phyloP scores from a whole-genome alignment of 345 rosid genomes.

The Erysimum cheiranthoides region DNA sequence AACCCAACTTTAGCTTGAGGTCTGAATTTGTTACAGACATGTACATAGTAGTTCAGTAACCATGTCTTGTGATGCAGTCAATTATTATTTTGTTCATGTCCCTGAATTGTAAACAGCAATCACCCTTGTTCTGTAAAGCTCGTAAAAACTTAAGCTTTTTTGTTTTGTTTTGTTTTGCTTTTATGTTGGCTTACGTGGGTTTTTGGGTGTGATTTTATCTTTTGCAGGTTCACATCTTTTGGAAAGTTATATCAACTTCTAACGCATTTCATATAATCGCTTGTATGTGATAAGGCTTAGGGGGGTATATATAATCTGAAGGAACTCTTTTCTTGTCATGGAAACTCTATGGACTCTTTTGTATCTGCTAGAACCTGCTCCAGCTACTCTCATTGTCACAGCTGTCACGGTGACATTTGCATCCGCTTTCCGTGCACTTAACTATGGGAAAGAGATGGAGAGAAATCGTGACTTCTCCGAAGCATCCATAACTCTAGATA shows the following conservation, averaged over 20 bases:
- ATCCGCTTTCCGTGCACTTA: slow-evolving; percentile 92
- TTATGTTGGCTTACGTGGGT: slow-evolving; percentile 6
- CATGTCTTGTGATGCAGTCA: not conserved
- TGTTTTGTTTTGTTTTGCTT: too few species aligned
- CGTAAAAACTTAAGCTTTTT: slow-evolving; percentile 9
- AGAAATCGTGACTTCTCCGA: slow-evolving; percentile 81
- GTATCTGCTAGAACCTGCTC: slow-evolving; percentile 89
- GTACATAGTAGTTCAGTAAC: not conserved
- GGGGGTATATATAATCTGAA: slow-evolving; percentile 24
- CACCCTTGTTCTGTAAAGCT: slow-evolving; percentile 11
- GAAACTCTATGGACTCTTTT: slow-evolving; percentile 88
- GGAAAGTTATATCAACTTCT: not conserved
- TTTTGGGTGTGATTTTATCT: slow-evolving; percentile 22
- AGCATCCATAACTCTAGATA: slow-evolving; percentile 85
- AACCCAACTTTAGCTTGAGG: not conserved
- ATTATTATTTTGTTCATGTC: not conserved
- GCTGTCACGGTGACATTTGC: slow-evolving; percentile 93
- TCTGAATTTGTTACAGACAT: not conserved
- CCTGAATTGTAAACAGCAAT: not conserved
- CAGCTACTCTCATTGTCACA: slow-evolving; percentile 76
- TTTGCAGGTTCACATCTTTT: slow-evolving; percentile 4
- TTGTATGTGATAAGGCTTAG: slow-evolving; percentile 19
- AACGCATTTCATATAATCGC: not conserved
- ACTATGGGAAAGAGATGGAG: slow-evolving; percentile 96
- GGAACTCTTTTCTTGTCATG: slow-evolving; percentile 51